Evolutionary conservation across 164 flowering plant genomes (phyloP), one percentile per base, ranked within the genome.

Genomic region (Chimonanthus salicifolius): DNA sequence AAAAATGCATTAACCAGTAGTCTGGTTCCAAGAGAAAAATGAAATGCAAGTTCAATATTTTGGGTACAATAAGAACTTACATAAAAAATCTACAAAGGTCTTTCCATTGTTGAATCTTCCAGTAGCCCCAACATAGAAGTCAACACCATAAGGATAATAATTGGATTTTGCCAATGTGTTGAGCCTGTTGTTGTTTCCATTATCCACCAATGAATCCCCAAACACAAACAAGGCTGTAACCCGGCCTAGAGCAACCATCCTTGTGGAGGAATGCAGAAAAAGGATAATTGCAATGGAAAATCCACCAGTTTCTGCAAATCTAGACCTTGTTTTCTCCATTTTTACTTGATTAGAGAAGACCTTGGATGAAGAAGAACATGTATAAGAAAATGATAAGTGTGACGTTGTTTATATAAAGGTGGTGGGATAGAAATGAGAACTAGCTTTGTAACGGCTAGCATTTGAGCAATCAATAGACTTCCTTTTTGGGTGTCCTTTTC

Each of bases 181-280:
- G 10, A 91, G 80, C 75, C 20, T 85, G 78, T 91, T 91, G 83
- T 87, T 91, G 79, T 91, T 91, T 48, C 97, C 97, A 66, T 71
- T 74, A 67, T 91, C 97, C 7, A 89, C 87, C 47, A 91, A 21
- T 9, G 92, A 88, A 62, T 91, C 97, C 64, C 97, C 97, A 67
- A 91, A 88, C 72, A 85, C 88, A 80, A 86, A 89, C 85, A 91
- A 67, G 33, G 91, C 93, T n/a, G 92, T 82, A 10, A 83, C 83
- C 67, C 64, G 80, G 49, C 70, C 68, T 50, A 79, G 67, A 44
- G 71, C 77, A 9, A 15, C 50, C 7, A 47, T 74, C 45, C 73
- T 66, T 33, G 48, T 45, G n/a, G 71, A 73, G 66, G 49, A 62
- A 4, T 47, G 66, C 7, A 74, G 5, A 21, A 62, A 18, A 67